Conservation (phyloP, 106 monocot species). For the Chionographis japonica region DNA sequence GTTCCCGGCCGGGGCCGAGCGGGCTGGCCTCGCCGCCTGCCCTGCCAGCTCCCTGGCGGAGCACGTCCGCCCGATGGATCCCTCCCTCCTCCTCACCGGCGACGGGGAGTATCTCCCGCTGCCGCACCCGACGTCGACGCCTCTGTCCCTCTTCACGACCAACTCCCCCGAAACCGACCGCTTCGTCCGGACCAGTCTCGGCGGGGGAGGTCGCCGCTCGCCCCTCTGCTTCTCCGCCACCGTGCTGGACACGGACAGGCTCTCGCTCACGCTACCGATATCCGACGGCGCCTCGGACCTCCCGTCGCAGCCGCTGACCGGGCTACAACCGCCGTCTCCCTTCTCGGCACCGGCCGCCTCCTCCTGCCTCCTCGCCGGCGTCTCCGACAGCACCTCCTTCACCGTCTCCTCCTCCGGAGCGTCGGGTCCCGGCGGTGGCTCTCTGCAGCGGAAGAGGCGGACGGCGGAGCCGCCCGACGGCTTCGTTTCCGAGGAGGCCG, state of each 20-base stretch:
- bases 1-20: not conserved
- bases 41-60: not conserved
- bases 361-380: constrained; percentile 17
- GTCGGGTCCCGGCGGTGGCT: constrained; percentile 23
- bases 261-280: constrained; percentile 20
- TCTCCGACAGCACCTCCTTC: constrained; percentile 68
- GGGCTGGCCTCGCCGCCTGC: not conserved
- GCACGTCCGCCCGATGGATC: not conserved
- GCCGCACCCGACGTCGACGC: constrained; percentile 6
- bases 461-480: not conserved
- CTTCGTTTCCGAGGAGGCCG: not conserved
- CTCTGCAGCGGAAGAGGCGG: not conserved
- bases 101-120: constrained; percentile 34
- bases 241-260: constrained; percentile 14
- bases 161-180: constrained; percentile 36
- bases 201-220: constrained; percentile 10
- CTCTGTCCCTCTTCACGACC: constrained; percentile 2
- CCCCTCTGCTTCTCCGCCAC: constrained; percentile 1
- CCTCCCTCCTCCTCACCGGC: constrained; percentile 11
- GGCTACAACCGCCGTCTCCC: not conserved
- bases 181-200: constrained; percentile 2
- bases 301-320: not conserved
- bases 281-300: constrained; percentile 26
- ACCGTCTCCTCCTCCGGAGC: constrained; percentile 42
- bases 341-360: not conserved